phyloP scores from a whole-genome alignment of 129 eudicot genomes.

The Pseudognaphalium luteoalbum region DNA sequence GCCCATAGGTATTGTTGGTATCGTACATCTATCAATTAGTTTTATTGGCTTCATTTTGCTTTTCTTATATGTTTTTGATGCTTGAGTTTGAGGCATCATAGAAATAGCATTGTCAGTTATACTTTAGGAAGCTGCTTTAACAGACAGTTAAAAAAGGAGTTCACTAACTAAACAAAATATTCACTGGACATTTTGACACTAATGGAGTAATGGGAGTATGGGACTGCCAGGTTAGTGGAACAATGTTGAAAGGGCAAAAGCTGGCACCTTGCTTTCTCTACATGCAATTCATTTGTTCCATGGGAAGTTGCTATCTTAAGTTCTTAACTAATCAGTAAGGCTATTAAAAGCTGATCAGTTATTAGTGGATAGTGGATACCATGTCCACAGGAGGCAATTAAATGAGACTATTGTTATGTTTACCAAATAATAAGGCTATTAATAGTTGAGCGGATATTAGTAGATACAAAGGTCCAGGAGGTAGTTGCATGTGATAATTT shows the following conservation, averaged over 20 bases:
- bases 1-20: background rate
- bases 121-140: constrained; percentile 1
- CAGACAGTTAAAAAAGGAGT: constrained; percentile 8
- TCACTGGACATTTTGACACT: background rate
- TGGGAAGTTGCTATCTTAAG: background rate
- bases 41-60: background rate
- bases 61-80: background rate
- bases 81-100: background rate
- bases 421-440: constrained; percentile 3
- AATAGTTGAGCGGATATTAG: background rate
- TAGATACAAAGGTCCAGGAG: background rate
- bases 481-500: constrained; percentile 4
- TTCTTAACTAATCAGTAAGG: background rate
- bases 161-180: background rate
- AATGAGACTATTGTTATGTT: background rate
- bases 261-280: background rate
- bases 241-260: background rate
- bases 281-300: constrained; percentile 3
- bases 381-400: background rate
- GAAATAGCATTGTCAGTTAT: background rate
- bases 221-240: constrained; percentile 1
- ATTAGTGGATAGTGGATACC: background rate
- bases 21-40: background rate
- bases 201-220: background rate
- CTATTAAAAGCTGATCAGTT: background rate